Evolutionary conservation across 1,284 basidiomycete genomes (phyloP).

Genomic region (Mycosarcoma mackinlayi): DNA sequence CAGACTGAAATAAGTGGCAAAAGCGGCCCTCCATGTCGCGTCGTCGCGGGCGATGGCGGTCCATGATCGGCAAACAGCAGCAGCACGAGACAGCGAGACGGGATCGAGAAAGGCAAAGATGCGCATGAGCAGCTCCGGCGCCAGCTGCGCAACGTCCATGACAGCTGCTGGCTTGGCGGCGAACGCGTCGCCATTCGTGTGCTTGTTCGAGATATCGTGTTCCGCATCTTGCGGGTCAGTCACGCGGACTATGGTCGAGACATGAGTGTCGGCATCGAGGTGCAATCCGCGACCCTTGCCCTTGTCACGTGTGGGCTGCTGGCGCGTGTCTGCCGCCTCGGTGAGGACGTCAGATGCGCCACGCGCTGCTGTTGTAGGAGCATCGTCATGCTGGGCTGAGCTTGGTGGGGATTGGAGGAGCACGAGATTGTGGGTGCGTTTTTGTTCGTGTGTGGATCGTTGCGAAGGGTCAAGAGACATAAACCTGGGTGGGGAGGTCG

Average conservation of each 20-base stretch:
- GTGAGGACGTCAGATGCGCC: conserved; percentile 1
- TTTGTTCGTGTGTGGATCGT: conserved; percentile 10
- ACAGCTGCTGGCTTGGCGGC: conserved; percentile 55
- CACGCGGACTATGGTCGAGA: conserved; percentile 37
- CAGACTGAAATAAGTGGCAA: conserved; percentile 77
- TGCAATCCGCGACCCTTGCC: conserved; percentile 19
- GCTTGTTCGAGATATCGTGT: not conserved
- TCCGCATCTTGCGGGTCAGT: conserved; percentile 15
- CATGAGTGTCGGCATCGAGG: not conserved
- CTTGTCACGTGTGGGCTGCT: conserved; percentile 10
- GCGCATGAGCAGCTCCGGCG: conserved; percentile 80
- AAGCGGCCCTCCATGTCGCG: conserved; percentile 85
- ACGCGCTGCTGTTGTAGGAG: not conserved
- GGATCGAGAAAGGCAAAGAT: conserved; percentile 82
- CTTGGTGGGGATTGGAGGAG: not conserved
- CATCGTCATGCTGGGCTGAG: conserved; percentile 19
- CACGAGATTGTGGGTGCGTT: not conserved
- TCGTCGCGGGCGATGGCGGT: conserved; percentile 79
- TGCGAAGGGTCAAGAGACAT: conserved; percentile 39
- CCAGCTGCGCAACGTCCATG: conserved; percentile 62
- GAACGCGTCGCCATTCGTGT: conserved; percentile 58
- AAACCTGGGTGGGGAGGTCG: conserved; percentile 6
- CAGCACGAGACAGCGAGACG: conserved; percentile 74
- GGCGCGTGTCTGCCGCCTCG: not conserved
- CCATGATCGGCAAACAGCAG: conserved; percentile 74